Evolutionary conservation across 192 early-diverging fungal genomes (phyloP), one percentile per base, ranked within the genome.

Genomic region (Mortierella claussenii): DNA sequence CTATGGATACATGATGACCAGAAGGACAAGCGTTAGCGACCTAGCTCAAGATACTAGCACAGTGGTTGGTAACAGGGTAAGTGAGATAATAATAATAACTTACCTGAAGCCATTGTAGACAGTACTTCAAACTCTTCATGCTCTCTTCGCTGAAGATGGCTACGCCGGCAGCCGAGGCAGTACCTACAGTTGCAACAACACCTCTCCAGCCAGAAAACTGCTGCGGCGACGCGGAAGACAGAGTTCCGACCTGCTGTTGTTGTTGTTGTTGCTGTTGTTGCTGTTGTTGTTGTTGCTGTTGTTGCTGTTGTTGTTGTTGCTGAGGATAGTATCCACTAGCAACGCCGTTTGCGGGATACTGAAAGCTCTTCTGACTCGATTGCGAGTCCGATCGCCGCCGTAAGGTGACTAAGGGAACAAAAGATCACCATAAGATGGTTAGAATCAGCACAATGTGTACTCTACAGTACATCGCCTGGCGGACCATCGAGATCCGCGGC

Each of bases 71-170:
- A n/a, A 23, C 48, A n/a, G n/a, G 32, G 3, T 4, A 30, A 7
- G 23, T 0, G 18, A 8, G 33, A 28, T 18, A 36, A 42, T 47
- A 37, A 47, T 0, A 18, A 53, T 44, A 17, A 52, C 26, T 60
- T 80, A 87, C 86, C 81, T 90, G 85, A 15, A 97, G 75, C 93
- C 92, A 96, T 60, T 91, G 85, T 43, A 95, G 78, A 80, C 96
- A 98, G 80, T 96, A 98, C 49, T 89, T 86, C 30, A 98, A 78
- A 64, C 90, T 92, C 65, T 90, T 85, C 85, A 96, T 88, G 65
- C 92, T 91, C 69, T 98, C 95, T 59, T 96, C 94, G 65, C 92
- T 93, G 31, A 95, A 88, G 15, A 93, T 90, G 47, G 94, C 85
- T 5, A 90, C 92, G 11, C 92, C 89, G 7, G 90, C 73, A 49